Evolutionary conservation across 345 rosid species (phyloP), one percentile per base, ranked within the genome.

Genomic region (Anastatica hierochuntica): DNA sequence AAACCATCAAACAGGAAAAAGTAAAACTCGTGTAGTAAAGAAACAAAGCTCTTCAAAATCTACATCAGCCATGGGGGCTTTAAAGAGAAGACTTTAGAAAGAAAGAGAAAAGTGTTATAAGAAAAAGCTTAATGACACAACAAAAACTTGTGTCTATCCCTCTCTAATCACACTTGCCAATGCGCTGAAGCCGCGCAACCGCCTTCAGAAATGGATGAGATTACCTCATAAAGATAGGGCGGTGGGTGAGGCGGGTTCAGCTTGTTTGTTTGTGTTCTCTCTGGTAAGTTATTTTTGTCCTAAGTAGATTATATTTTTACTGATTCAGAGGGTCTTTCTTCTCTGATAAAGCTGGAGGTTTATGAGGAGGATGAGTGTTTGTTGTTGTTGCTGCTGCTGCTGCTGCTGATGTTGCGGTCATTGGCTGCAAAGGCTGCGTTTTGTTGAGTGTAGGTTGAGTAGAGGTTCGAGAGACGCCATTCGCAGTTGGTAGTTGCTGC

Each of bases 401-500:
- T 27, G 31, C 31, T 27, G 31, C 7, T 27, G 31, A 1, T 27
- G 31, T 10, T 23, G 75, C 71, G 24, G 68, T 55, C 34, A 64
- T 48, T 14, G 63, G 66, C 69, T 54, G 71, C 35, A 38, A 13
- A 10, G 56, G 56, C 38, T 40, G 62, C 6, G 55, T 50, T 23
- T 43, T 65, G 52, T 2, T 50, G 47, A 44, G 29, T 36, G 72
- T 23, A 45, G 66, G 60, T 53, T 66, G 61, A 30, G 55, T 12
- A 16, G n/a, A n/a, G n/a, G n/a, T n/a, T n/a, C n/a, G n/a, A n/a
- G n/a, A n/a, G n/a, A n/a, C n/a, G n/a, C n/a, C n/a, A n/a, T n/a
- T n/a, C n/a, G n/a, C n/a, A n/a, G 71, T 47, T 14, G 75, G 69
- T 48, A 66, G 64, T 12, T 70, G 81, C 43, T 70, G 81, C 43